A percentile compares a stretch with the other conserved stretches of the same genome.
Evolutionary conservation across 1,139 yeast genomes (phyloP).

Genomic region (Arxiozyma heterogenica): DNA sequence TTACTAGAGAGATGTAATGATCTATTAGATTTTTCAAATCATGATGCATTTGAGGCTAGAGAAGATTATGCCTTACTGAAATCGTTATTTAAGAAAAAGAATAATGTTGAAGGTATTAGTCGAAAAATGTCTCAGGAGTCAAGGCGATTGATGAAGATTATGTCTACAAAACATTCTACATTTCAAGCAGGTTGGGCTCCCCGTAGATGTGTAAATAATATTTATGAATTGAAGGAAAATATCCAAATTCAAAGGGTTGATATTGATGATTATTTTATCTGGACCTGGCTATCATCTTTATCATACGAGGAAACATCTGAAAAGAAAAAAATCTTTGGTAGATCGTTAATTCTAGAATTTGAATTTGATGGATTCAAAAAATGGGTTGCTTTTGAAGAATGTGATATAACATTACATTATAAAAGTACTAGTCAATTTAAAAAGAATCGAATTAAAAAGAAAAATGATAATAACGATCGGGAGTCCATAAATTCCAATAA

Average conservation of each 20-base stretch:
- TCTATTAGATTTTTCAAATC: constrained; percentile 60
- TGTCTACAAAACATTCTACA: constrained; percentile 42
- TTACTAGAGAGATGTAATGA: constrained; percentile 46
- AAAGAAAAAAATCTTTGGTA: constrained; percentile 65
- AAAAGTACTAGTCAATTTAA: constrained; percentile 20
- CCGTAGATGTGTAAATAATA: constrained; percentile 8
- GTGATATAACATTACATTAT: constrained; percentile 39
- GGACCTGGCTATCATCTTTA: constrained; percentile 82
- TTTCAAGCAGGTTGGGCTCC: constrained; percentile 35
- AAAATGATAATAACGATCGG: constrained; percentile 1
- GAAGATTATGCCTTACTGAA: constrained; percentile 74
- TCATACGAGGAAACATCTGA: constrained; percentile 64
- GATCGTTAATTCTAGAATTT: constrained; percentile 68
- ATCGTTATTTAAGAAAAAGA: constrained; percentile 53
- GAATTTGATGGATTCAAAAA: constrained; percentile 66
- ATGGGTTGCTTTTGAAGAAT: constrained; percentile 76
- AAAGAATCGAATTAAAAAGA: constrained; percentile 3
- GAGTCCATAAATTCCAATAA: not conserved
- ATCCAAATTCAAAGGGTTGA: constrained; percentile 54
- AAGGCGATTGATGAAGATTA: constrained; percentile 51
- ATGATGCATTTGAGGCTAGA: constrained; percentile 59
- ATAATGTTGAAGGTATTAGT: constrained; percentile 45
- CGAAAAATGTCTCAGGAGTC: constrained; percentile 68
- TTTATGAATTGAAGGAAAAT: constrained; percentile 11
- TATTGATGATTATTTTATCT: constrained; percentile 77